Evolutionary conservation across 148 eudicot species (phyloP), one percentile per base, ranked within the genome.

Genomic region (Diospyros lotus): DNA sequence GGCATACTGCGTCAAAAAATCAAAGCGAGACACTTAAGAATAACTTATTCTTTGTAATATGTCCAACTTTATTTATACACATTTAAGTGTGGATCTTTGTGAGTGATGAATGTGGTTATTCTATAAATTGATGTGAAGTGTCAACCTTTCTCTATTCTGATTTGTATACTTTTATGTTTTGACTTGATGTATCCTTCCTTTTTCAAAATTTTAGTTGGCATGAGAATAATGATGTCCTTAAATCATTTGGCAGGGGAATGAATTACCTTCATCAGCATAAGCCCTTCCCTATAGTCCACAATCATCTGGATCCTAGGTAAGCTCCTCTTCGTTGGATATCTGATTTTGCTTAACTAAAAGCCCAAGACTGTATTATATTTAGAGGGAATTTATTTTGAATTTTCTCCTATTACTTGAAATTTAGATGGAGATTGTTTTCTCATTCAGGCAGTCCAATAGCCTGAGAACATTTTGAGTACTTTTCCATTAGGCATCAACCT

Each of bases 261-360:
- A 83, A 79, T 65, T 83, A 83, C 68, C 86, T 83, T 65, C 86
- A 83, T 71, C 64, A 77, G 75, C 86, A 83, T 70, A 83, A 83
- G 73, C 86, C 82, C 51, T 71, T 58, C 4, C 86, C 86, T 17
- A 83, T 83, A 68, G 82, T 83, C 46, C 86, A 83, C 82, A 83
- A 83, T 76, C 70, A 83, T 71, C 63, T 83, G 80, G 58, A 76
- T 77, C 82, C 73, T 4, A 73, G 75, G 86, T 79, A 53, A 58
- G 67, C 63, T 51, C 66, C 42, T 50, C 11, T 72, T 72, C 13
- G 6, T 1, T 14, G 45, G 40, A 18, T 18, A 60, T 60, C 41
- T 3, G 8, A 5, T 60, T 28, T 9, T 5, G 12, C 59, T 55
- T 55, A 55, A 28, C 28, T 28, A 28, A 28, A 28, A 28, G 28